phyloP scores from a whole-genome alignment of 1,284 basidiomycete genomes.

The Heterobasidion occidentale region DNA sequence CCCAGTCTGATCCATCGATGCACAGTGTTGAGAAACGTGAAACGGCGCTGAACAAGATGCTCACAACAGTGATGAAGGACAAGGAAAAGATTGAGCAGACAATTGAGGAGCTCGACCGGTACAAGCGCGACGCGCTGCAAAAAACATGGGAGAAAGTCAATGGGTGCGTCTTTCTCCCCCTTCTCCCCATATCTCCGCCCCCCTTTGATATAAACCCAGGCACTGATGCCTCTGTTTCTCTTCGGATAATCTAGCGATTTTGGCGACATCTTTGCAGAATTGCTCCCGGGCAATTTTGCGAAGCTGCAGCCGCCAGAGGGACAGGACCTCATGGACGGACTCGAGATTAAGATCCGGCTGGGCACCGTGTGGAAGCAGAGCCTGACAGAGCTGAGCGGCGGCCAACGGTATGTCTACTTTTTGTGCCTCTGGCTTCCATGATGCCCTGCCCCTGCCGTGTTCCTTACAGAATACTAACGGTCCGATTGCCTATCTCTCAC shows the following conservation, averaged over 20 bases:
- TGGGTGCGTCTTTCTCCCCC: constrained; percentile 43
- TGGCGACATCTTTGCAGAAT: constrained; percentile 92
- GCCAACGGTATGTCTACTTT: constrained; percentile 68
- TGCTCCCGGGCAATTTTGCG: constrained; percentile 95
- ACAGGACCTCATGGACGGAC: constrained; percentile 87
- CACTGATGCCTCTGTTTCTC: constrained; percentile 1
- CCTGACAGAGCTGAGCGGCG: constrained; percentile 94
- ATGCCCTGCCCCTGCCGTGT: constrained; percentile 1
- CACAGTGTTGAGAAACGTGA: constrained; percentile 80
- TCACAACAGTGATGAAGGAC: constrained; percentile 86
- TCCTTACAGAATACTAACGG: background rate
- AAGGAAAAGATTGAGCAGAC: constrained; percentile 96
- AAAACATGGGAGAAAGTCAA: constrained; percentile 97
- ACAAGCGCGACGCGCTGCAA: constrained; percentile 89
- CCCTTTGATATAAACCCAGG: background rate
- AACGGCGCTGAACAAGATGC: constrained; percentile 78
- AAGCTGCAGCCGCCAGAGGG: constrained; percentile 93
- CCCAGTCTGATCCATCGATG: background rate
- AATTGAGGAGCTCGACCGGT: constrained; percentile 87
- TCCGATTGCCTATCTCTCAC: background rate
- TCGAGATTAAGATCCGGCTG: constrained; percentile 95
- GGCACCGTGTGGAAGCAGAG: constrained; percentile 97
- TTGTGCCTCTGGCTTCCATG: background rate
- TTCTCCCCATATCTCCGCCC: background rate
- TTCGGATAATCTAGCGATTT: constrained; percentile 63